Percentiles rank a stretch among this genome's conserved stretches.
These are phyloP conservation scores for Eragrostis tef DNA, from an alignment of 202 grass and related monocot species.

Conservation along the genomic window DNA sequence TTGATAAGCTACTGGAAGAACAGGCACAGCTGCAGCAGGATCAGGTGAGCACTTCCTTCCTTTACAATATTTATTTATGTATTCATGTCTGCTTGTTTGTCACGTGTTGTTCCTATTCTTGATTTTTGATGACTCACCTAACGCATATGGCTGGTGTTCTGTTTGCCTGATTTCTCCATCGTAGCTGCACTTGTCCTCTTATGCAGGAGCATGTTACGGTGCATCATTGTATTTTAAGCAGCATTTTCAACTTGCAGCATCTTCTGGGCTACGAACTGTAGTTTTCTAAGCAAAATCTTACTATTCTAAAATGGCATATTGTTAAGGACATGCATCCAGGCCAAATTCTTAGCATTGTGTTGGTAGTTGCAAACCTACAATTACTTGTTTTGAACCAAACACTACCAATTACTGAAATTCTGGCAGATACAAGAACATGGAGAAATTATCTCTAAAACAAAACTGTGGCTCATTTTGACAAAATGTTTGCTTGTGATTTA, in stretches of 20 bases:
- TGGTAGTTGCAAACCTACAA: background rate
- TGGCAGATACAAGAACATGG: background rate
- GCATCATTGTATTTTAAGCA: constrained; percentile 1
- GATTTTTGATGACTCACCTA: background rate
- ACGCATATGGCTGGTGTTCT: background rate
- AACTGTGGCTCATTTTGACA: background rate
- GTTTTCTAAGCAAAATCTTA: background rate
- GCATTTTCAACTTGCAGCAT: background rate
- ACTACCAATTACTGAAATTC: background rate
- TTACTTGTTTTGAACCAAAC: background rate
- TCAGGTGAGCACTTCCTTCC: constrained; percentile 7
- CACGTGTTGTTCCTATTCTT: background rate
- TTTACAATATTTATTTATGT: background rate
- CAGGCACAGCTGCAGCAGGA: background rate
- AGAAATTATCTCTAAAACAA: background rate
- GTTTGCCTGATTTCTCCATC: background rate
- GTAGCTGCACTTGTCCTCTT: background rate
- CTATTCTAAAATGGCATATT: background rate
- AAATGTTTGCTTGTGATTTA: background rate
- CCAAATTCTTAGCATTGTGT: background rate
- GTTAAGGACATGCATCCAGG: background rate
- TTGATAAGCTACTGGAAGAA: constrained; percentile 29
- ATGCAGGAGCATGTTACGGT: background rate
- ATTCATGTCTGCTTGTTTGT: background rate
- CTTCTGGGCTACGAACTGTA: background rate